Conservation (phyloP, 257 asterid species). For the Linaria vulgaris region DNA sequence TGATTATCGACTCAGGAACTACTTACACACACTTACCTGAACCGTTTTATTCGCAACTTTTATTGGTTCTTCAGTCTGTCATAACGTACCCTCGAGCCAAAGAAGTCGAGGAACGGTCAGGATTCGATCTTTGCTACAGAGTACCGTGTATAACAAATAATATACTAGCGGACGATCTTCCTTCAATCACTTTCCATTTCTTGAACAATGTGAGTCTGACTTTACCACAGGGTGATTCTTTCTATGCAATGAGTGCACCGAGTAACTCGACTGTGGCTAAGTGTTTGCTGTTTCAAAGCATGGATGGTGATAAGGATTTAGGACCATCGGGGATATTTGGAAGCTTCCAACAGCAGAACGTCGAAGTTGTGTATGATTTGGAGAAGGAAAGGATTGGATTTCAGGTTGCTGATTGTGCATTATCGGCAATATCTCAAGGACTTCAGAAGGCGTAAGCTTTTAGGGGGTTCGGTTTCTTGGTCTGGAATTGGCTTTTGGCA, state of each 20-base stretch:
- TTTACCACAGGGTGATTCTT: conserved; percentile 51
- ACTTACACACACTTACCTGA: conserved; percentile 69
- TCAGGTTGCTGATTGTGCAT: conserved; percentile 56
- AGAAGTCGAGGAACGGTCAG: conserved; percentile 49
- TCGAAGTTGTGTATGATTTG: conserved; percentile 77
- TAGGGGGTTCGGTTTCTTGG: not conserved
- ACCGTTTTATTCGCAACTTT: conserved; percentile 53
- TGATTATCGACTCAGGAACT: conserved; percentile 75
- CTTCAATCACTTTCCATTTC: conserved; percentile 58
- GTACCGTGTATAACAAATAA: conserved; percentile 41
- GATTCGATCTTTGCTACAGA: conserved; percentile 62
- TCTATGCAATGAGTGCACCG: conserved; percentile 69
- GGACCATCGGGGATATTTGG: conserved; percentile 84
- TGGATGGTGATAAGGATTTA: conserved; percentile 46
- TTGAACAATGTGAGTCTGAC: conserved; percentile 49
- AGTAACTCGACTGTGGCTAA: conserved; percentile 50
- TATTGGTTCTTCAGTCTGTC: conserved; percentile 35
- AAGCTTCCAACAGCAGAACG: conserved; percentile 69
- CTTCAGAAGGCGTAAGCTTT: conserved; percentile 30
- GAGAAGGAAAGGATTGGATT: conserved; percentile 70
- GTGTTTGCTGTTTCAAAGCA: conserved; percentile 60
- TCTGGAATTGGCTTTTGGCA: conserved; percentile 19
- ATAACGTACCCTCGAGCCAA: conserved; percentile 48
- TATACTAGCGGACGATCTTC: conserved; percentile 41
- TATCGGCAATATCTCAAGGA: conserved; percentile 43